These are phyloP conservation scores for Rubia tinctorum DNA, from an alignment of 305 asterid genomes.

Conservation along the genomic window DNA sequence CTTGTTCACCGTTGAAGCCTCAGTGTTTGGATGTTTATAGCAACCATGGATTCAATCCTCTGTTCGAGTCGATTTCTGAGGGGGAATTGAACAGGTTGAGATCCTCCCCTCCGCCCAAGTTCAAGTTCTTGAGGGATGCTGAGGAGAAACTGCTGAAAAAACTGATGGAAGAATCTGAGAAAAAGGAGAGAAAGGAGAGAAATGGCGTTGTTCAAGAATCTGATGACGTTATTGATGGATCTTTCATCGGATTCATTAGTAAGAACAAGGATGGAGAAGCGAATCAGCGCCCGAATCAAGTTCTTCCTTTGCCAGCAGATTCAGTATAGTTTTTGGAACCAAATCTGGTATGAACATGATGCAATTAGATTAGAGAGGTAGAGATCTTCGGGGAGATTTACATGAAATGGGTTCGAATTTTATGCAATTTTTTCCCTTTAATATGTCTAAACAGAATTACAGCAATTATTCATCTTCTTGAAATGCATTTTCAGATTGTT, in stretches of 20 bases:
- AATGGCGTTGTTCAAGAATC: conserved; percentile 16
- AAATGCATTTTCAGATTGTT: not conserved
- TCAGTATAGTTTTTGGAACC: not conserved
- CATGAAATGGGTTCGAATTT: conserved; percentile 20
- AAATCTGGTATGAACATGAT: conserved; percentile 11
- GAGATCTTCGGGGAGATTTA: conserved; percentile 5
- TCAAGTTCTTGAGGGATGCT: conserved; percentile 88
- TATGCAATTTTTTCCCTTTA: conserved; percentile 15
- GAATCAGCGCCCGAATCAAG: conserved; percentile 18
- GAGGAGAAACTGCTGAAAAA: conserved; percentile 78
- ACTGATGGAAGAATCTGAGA: conserved; percentile 52
- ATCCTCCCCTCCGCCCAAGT: conserved; percentile 93
- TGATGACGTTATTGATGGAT: conserved; percentile 22
- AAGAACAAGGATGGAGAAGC: conserved; percentile 21
- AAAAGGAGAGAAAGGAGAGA: conserved; percentile 24
- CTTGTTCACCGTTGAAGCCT: conserved; percentile 54
- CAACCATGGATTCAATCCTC: conserved; percentile 65
- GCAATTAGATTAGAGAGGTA: conserved; percentile 6
- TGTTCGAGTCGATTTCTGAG: conserved; percentile 58
- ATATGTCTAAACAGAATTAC: conserved; percentile 18
- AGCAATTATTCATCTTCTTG: conserved; percentile 16
- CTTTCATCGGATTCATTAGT: conserved; percentile 20
- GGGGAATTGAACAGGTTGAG: conserved; percentile 51
- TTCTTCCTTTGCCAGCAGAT: conserved; percentile 26
- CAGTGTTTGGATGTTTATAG: conserved; percentile 36